Base-by-base conservation (phyloP, 805 yeast species). In the Starmerella vitae region DNA sequence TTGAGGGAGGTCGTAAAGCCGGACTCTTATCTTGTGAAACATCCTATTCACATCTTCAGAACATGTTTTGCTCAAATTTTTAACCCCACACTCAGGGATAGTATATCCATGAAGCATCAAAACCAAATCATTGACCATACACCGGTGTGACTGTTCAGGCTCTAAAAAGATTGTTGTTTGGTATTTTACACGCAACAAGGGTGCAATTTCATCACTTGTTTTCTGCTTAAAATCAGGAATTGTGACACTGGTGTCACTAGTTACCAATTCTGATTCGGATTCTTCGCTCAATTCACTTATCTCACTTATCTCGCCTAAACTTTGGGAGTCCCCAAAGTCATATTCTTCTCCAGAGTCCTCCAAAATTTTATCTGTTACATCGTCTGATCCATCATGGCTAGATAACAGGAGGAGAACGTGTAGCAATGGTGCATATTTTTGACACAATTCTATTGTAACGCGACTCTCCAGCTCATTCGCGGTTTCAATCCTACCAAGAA, bases 401-500 rank as follows among this genome's bases (percentile, higher is more conserved):
- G 52, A 44, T 7, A 55, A 43, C 9, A 34, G 39, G 15, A 45
- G 42, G 7, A 57, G 38, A 28, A 54, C 42, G 4, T 37, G 37
- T 15, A 56, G 47, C 14, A 43, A 26, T 18, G 39, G 38, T 3
- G 52, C 56, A 26, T 50, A 36, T 7, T 37, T 31, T 10, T 25
- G 35, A 20, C 51, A 42, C 17, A 52, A 36, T 5, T 31, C 20
- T 15, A 18, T 28, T 6, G 48, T 40, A n/a, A 58, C 43, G 25
- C 55, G 48, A 5, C 20, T 31, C 13, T 36, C 37, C 28, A 60
- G 42, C 18, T 45, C 52, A 20, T 33, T 37, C 2, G 62, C 53
- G 10, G 58, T 38, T 13, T 54, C 58, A 20, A 44, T 43, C 19
- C 59, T 48, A 7, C 59, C 62, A 2, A 47, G 33, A 5, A 59